A percentile compares a stretch with the other conserved stretches of the same genome.
Conservation (phyloP, 805 yeast species). For the Kodamaea neixiangensis region DNA sequence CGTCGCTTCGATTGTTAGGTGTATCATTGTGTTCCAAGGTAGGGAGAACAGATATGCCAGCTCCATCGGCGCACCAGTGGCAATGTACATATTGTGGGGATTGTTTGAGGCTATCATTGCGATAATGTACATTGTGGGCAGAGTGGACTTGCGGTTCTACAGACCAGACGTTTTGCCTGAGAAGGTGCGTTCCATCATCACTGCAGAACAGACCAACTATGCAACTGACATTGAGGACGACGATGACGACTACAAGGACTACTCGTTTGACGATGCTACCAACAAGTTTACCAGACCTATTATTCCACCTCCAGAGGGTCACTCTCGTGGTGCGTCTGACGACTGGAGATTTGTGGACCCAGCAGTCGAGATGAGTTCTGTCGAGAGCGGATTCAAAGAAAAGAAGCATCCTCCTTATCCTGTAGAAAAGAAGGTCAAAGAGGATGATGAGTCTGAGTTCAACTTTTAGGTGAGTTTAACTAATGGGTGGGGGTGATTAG, state of each 20-base stretch:
- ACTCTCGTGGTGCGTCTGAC: conserved; percentile 6
- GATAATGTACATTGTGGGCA: conserved; percentile 18
- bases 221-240: conserved; percentile 33
- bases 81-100: conserved; percentile 24
- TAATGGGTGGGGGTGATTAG: background rate
- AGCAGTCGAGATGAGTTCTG: conserved; percentile 7
- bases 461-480: conserved; percentile 16
- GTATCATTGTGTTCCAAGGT: conserved; percentile 12
- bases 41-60: conserved; percentile 3
- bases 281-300: background rate
- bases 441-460: conserved; percentile 25
- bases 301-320: background rate
- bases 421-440: conserved; percentile 16
- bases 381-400: background rate
- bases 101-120: conserved; percentile 20
- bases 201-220: conserved; percentile 23
- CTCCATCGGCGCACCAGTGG: conserved; percentile 11
- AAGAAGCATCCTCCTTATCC: conserved; percentile 11
- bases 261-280: conserved; percentile 7
- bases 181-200: conserved; percentile 19
- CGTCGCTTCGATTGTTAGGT: conserved; percentile 15
- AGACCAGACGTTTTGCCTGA: conserved; percentile 23
- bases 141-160: conserved; percentile 25
- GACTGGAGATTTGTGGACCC: conserved; percentile 16
- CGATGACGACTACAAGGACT: conserved; percentile 13